Evolutionary conservation across 2,329 filamentous ascomycete species (phyloP), one percentile per base, ranked within the genome.

Genomic region (Raffaelea ambrosiae): DNA sequence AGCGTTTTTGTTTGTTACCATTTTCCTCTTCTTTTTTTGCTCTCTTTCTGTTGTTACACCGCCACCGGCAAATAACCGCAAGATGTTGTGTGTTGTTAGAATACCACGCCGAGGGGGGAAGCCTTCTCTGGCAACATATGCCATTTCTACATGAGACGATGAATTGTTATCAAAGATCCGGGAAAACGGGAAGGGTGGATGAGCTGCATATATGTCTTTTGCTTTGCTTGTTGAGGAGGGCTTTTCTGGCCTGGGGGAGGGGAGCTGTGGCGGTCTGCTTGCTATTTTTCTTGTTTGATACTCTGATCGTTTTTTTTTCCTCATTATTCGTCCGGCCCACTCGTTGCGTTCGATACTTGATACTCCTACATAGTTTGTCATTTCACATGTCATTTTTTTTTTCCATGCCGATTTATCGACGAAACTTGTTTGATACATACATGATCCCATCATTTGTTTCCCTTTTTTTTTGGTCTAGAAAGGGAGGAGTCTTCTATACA

Each of bases 121-220:
- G n/a, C n/a, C n/a, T n/a, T n/a, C n/a, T n/a, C n/a, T 33, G 31
- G 31, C 16, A 33, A 9, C 9, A 33, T 9, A 9, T 33, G 31
- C 9, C 9, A 33, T 16, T 33, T 29, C 26, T 29, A 13, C 26
- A 29, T 29, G 26, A 29, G 26, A 29, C 13, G 26, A 29, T 13
- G 26, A 29, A 29, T 7, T 29, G 26, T 13, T 13, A 29, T 29
- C 26, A 29, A 29, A 29, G 13, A 29, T 29, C 13, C 7, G 13
- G 13, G 26, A 29, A 29, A 13, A 29, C 7, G 26, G 26, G 26
- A 29, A 72, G 14, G 52, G 46, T 44, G 13, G 23, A 43, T 29
- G 26, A 14, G 16, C 9, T 33, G 31, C 16, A 40, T 20, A 16
- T 43, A 9, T 33, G 5, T 31, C 4, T 43, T 31, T 20, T 43